Evolutionary conservation across 768 basidiomycete genomes (phyloP).

Genomic region (Pholiota conissans): DNA sequence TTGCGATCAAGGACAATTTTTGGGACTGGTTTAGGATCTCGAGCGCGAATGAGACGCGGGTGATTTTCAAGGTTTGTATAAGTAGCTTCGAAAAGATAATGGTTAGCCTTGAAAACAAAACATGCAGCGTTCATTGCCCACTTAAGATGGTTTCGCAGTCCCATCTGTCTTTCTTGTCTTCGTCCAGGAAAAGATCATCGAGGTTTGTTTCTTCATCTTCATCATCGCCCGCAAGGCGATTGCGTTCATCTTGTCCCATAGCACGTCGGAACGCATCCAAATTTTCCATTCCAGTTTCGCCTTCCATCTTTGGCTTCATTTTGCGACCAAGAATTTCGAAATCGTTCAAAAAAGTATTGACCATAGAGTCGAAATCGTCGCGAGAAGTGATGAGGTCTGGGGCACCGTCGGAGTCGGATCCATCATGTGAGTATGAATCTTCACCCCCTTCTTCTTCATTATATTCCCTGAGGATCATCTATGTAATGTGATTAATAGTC

Average conservation of each 20-base stretch:
- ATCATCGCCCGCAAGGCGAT: conserved; percentile 42
- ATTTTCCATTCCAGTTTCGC: conserved; percentile 75
- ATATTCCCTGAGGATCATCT: conserved; percentile 84
- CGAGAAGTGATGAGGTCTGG: conserved; percentile 79
- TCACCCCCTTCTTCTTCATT: conserved; percentile 58
- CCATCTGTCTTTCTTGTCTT: conserved; percentile 79
- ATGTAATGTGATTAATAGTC: neutral
- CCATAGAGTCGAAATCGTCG: conserved; percentile 86
- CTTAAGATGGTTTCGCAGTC: conserved; percentile 96
- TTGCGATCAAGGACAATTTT: conserved; percentile 74
- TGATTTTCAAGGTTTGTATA: conserved; percentile 99
- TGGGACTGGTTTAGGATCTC: conserved; percentile 50
- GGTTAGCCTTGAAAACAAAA: neutral
- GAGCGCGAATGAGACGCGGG: conserved; percentile 79
- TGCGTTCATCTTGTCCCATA: conserved; percentile 68
- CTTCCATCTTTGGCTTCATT: conserved; percentile 73
- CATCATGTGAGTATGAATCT: conserved; percentile 28
- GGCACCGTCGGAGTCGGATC: conserved; percentile 55
- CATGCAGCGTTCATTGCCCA: conserved; percentile 35
- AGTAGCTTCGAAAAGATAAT: conserved; percentile 57
- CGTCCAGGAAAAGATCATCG: conserved; percentile 39
- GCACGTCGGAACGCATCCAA: conserved; percentile 77
- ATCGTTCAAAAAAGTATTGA: conserved; percentile 91
- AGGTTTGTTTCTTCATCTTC: conserved; percentile 47
- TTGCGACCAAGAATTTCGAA: conserved; percentile 91